These are phyloP conservation scores for Cymodocea nodosa DNA, from an alignment of 116 monocot species.

Conservation along the genomic window DNA sequence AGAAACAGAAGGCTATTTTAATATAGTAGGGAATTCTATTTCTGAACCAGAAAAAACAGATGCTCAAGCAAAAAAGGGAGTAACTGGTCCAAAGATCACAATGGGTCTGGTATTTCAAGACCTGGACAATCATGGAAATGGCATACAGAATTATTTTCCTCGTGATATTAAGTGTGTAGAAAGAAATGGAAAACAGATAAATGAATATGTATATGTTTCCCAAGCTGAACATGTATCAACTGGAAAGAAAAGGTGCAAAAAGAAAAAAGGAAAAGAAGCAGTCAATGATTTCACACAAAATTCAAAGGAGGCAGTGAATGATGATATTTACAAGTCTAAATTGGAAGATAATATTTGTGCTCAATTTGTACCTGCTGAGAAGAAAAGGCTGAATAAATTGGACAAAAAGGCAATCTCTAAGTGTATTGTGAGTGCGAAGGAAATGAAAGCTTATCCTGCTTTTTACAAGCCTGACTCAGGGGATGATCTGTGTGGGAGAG, in stretches of 20 bases:
- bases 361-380: neutral
- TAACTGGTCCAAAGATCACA: neutral
- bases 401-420: neutral
- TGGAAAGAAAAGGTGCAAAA: slow-evolving; percentile 2
- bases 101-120: neutral
- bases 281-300: neutral
- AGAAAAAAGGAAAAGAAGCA: neutral
- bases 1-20: neutral
- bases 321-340: neutral
- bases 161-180: neutral
- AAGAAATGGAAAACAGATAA: neutral
- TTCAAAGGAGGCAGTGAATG: neutral
- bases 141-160: neutral
- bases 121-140: neutral
- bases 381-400: slow-evolving; percentile 1
- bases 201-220: neutral
- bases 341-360: neutral
- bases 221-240: neutral
- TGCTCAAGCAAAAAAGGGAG: neutral
- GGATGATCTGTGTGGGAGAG: neutral
- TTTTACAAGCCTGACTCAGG: slow-evolving; percentile 1
- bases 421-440: neutral
- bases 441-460: neutral
- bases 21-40: neutral
- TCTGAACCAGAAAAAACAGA: neutral